phyloP scores from a whole-genome alignment of 75 land plant species.

The Cunninghamia lanceolata region DNA sequence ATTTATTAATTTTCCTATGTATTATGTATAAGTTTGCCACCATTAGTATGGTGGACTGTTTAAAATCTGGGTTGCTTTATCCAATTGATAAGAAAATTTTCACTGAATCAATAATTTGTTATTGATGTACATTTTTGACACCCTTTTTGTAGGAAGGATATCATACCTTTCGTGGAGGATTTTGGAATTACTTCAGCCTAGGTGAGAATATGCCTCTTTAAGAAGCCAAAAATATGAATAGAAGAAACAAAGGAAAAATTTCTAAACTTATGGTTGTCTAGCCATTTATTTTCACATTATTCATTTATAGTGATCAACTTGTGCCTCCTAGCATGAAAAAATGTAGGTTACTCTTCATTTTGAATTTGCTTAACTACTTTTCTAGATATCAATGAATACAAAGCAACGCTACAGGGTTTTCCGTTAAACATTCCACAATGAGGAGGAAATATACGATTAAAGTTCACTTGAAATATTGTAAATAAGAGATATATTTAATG shows the following conservation, averaged over 20 bases:
- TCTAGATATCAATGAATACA: not conserved
- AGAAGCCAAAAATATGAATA: not conserved
- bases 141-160: slow-evolving; percentile 54
- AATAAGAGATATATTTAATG: not conserved
- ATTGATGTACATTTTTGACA: not conserved
- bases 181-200: slow-evolving; percentile 98
- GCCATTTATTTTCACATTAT: not conserved
- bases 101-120: not conserved
- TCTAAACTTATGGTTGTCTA: not conserved
- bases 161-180: slow-evolving; percentile 89
- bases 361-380: not conserved
- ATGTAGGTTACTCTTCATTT: not conserved
- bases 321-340: not conserved
- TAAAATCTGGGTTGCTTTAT: not conserved
- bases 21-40: not conserved
- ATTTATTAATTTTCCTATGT: not conserved
- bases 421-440: not conserved
- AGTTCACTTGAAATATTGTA: not conserved
- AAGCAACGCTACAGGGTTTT: not conserved
- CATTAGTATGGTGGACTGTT: not conserved
- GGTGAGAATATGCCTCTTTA: slow-evolving; percentile 43
- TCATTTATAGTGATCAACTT: not conserved
- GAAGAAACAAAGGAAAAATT: not conserved
- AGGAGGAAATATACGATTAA: not conserved
- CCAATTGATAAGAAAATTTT: not conserved